Evolutionary conservation across 1,139 yeast genomes (phyloP).

Genomic region (Suhomyces ambrosiae): DNA sequence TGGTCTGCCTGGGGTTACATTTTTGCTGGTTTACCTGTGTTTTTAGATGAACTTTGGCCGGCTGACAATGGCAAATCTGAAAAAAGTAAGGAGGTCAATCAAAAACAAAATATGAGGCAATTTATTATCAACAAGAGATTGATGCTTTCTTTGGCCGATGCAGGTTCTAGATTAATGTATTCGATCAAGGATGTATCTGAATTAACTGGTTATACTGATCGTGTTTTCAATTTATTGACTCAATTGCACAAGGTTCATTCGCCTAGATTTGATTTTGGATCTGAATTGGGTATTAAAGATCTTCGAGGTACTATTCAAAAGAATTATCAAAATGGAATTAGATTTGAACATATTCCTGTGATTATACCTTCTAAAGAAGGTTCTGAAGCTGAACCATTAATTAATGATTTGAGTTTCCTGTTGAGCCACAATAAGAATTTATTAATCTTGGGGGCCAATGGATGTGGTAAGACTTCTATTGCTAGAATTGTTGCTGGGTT

Average conservation of each 20-base stretch:
- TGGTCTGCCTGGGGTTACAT: conserved; percentile 96
- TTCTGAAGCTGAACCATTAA: conserved; percentile 53
- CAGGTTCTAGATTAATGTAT: conserved; percentile 95
- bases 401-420: conserved; percentile 62
- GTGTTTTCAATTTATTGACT: conserved; percentile 75
- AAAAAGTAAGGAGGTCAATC: conserved; percentile 28
- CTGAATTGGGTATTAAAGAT: conserved; percentile 51
- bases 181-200: conserved; percentile 92
- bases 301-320: conserved; percentile 82
- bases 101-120: conserved; percentile 72
- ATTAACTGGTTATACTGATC: conserved; percentile 86
- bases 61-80: conserved; percentile 16
- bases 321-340: conserved; percentile 68
- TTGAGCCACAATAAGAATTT: conserved; percentile 70
- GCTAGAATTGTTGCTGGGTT: conserved; percentile 83
- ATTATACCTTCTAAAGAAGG: conserved; percentile 73
- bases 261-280: conserved; percentile 63
- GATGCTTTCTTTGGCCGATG: conserved; percentile 90
- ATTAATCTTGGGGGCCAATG: conserved; percentile 82
- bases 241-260: conserved; percentile 85
- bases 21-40: conserved; percentile 86
- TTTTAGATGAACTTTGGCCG: conserved; percentile 48
- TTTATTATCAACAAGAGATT: conserved; percentile 88
- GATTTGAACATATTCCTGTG: conserved; percentile 82
- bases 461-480: conserved; percentile 88